Conservation (phyloP, 805 yeast species). For the Candida piceae region DNA sequence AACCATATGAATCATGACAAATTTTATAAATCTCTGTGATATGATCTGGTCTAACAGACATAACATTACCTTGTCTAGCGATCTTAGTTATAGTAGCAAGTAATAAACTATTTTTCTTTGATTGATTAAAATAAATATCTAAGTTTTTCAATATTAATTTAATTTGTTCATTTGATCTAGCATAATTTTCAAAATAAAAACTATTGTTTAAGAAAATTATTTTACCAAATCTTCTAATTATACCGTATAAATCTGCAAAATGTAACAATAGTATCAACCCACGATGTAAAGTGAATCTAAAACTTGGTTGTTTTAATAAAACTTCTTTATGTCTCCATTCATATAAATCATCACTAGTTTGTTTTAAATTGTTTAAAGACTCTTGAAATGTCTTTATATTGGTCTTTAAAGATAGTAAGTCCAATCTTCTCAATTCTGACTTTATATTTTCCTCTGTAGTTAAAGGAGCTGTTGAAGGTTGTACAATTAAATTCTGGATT, state of each 20-base stretch:
- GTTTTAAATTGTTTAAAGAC: constrained; percentile 26
- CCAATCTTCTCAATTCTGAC: constrained; percentile 16
- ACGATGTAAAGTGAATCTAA: constrained; percentile 35
- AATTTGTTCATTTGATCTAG: constrained; percentile 21
- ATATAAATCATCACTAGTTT: constrained; percentile 17
- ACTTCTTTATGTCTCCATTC: constrained; percentile 18
- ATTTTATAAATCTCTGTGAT: constrained; percentile 38
- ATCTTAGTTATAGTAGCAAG: constrained; percentile 44
- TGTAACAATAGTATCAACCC: constrained; percentile 37
- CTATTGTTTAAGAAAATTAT: constrained; percentile 41
- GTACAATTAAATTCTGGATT: constrained; percentile 5
- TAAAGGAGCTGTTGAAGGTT: constrained; percentile 2
- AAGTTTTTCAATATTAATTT: constrained; percentile 21
- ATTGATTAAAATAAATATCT: constrained; percentile 29
- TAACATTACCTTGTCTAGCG: constrained; percentile 36
- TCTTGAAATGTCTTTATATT: constrained; percentile 26
- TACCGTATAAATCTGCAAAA: constrained; percentile 45
- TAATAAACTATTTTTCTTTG: constrained; percentile 45
- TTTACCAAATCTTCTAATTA: constrained; percentile 43
- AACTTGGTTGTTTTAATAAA: constrained; percentile 20
- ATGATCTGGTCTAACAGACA: constrained; percentile 32
- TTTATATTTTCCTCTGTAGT: constrained; percentile 19
- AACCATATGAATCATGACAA: constrained; percentile 35
- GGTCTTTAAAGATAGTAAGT: constrained; percentile 19
- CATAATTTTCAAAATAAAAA: constrained; percentile 38